Base-by-base conservation (phyloP, 768 basidiomycete species). In the Podaxis carcinomalis region DNA sequence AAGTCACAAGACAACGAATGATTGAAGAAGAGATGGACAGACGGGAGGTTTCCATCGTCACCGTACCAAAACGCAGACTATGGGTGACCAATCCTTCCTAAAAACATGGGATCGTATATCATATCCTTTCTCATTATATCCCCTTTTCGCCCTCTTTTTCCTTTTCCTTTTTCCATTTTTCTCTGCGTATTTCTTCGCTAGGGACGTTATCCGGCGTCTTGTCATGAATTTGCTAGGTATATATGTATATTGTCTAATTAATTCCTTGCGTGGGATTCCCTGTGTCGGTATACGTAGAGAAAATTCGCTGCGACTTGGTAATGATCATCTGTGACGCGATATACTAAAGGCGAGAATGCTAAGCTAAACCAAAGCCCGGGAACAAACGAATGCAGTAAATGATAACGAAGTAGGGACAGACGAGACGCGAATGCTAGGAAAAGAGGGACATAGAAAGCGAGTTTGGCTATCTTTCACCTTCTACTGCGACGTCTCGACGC, bases 11-110 rank as follows among this genome's bases (percentile, higher is more conserved):
- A 62, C 90, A 92, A 70, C 79, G 84, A 62, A 78, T 83, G 66
- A 91, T 92, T 36, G 92, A 93, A 69, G 86, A 88, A 60, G 91
- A 93, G 72, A 90, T 93, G 82, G 84, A 79, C 40, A 79, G 90
- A 65, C 82, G 92, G 52, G 90, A 93, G 64, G 90, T 93, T 32
- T 89, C 88, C n/a, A 90, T 93, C 67, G 83, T 93, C 63, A 87
- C 85, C 4, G 80, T 85, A 46, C 92, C 92, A 19, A 87, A 84
- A 69, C 88, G 90, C 65, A 85, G 82, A 68, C 74, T 93, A 59
- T 85, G 85, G 79, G 81, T 93, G 51, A 80, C 83, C 56, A 93
- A 93, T 72, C 89, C 88, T 13, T 80, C 80, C 64, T 78, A 71
- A 75, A 65, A 40, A 10, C 27, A 55, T 42, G 35, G 47, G 11